Evolutionary conservation across 2,329 filamentous ascomycete genomes (phyloP), one percentile per base, ranked within the genome.

Genomic region (Lachnellula suecica): DNA sequence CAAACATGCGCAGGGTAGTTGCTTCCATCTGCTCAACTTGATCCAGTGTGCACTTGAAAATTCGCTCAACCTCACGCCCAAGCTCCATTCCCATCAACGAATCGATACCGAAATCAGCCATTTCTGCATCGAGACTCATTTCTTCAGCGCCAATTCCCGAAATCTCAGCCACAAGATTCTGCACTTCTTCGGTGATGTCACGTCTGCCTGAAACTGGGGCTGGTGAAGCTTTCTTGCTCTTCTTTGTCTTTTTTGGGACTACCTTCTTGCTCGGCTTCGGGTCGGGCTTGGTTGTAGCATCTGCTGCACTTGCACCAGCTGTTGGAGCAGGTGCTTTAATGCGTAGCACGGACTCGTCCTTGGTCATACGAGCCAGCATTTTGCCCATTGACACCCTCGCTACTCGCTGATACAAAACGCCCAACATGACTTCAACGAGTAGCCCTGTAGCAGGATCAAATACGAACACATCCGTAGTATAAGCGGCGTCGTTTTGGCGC

Each of bases 61-160:
- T 24, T n/a, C 35, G 15, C 24, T 59, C 48, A 9, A 71, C 62
- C 15, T 71, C 69, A 10, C 51, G 49, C 4, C 60, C 48, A n/a
- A 72, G 49, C 48, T 72, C 71, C 25, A 63, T 70, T 2, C 55
- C 63, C 59, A 71, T 63, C 9, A 72, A 56, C 3, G 71, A 73
- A 48, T 72, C 70, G 13, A 73, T 60, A 2, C 71, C 71, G 8
- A 72, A 47, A 22, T 52, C 50, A 11, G 23, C 37, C 5, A 52
- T 25, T 10, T 19, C 35, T 4, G 23, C 15, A 6, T 42, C 24
- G 24, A 3, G 20, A 4, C 17, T 42, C 10, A 49, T 49, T 4
- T 22, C 17, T 3, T 44, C 38, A 31, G 29, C 29, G 15, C 8
- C 23, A 44, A 31, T 31, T 29, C 43, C 43, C 4, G 25, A n/a